Evolutionary conservation across 345 rosid species (phyloP).

Genomic region (Dipteronia dyeriana): DNA sequence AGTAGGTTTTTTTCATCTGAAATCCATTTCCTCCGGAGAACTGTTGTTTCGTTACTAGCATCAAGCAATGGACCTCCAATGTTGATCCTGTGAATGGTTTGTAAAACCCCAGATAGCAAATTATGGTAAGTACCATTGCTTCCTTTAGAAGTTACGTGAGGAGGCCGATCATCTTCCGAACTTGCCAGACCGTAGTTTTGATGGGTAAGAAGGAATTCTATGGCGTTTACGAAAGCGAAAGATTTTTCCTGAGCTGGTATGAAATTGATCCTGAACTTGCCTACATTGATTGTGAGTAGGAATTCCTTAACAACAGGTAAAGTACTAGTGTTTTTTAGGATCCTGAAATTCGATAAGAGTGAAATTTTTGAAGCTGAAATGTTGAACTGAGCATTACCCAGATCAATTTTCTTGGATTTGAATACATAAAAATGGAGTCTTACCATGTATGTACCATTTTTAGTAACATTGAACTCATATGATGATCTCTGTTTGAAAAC

Average conservation of each 20-base stretch:
- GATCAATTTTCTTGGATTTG: slow-evolving; percentile 6
- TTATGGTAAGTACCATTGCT: neutral
- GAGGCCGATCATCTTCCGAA: neutral
- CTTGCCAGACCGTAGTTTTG: slow-evolving; percentile 21
- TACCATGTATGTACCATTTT: slow-evolving; percentile 21
- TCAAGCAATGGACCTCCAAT: slow-evolving; percentile 41
- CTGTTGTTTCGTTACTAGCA: slow-evolving; percentile 31
- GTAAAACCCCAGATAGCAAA: slow-evolving; percentile 29
- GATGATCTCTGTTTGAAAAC: slow-evolving; percentile 20
- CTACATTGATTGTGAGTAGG: slow-evolving; percentile 3
- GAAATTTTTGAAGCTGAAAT: slow-evolving; percentile 24
- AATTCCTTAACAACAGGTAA: slow-evolving; percentile 28
- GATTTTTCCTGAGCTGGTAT: slow-evolving; percentile 31
- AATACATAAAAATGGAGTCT: slow-evolving; percentile 41
- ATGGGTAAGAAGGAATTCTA: slow-evolving; percentile 52
- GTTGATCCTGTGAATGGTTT: slow-evolving; percentile 39
- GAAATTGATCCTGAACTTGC: slow-evolving; percentile 15
- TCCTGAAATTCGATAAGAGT: slow-evolving; percentile 24
- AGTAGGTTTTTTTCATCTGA: slow-evolving; percentile 28
- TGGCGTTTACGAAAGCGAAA: slow-evolving; percentile 62
- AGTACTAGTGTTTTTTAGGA: neutral
- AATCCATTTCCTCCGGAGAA: slow-evolving; percentile 45
- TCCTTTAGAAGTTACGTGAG: neutral
- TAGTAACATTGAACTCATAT: slow-evolving; percentile 13
- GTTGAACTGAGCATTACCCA: slow-evolving; percentile 26